Base-by-base conservation (phyloP, 2,329 filamentous ascomycete species). In the Fusarium transvaalense region DNA sequence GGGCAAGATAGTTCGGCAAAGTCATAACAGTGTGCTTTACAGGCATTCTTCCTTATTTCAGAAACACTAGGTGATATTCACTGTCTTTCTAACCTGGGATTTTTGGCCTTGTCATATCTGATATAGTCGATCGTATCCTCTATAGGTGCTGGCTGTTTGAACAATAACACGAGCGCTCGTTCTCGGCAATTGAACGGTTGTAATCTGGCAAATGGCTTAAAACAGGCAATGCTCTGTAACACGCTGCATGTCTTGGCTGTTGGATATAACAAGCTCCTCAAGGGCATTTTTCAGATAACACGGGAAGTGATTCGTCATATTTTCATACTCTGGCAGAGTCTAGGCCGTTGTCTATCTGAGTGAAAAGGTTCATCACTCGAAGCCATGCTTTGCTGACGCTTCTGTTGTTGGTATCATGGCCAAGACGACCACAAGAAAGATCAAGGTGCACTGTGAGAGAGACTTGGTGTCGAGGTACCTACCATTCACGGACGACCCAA, bases 231-330 rank as follows among this genome's bases (percentile, higher is more conserved):
- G 25, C 21, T 42, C 52, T 59, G 61, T 50, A 64, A 47, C 45
- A 54, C 61, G 68, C 23, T 66, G 51, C 47, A 46, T 51, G 54
- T 60, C 41, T 59, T 52, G 51, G 52, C 31, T 34, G 37, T 51
- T 38, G 56, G 31, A 23, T 23, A 42, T 39, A 46, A 37, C 10
- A 35, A 32, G 19, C 53, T 46, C 38, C 41, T n/a, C 35, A 31
- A 39, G 35, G 39, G 45, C 55, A 55, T 35, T 41, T 69, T 54
- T 34, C 35, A 50, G 21, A 42, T 50, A 65, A 56, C 60, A 58
- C 53, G 61, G 35, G 68, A 74, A 71, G 39, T 65, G 71, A 74
- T 71, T 66, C 51, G 56, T 74, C 71, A 73, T 56, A 74, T 70
- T 38, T 23, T 39, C 32, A 34, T 25, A 32, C 37, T 53, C 38